Conservation (phyloP, 257 asterid species). For the Capsicum chinense region DNA sequence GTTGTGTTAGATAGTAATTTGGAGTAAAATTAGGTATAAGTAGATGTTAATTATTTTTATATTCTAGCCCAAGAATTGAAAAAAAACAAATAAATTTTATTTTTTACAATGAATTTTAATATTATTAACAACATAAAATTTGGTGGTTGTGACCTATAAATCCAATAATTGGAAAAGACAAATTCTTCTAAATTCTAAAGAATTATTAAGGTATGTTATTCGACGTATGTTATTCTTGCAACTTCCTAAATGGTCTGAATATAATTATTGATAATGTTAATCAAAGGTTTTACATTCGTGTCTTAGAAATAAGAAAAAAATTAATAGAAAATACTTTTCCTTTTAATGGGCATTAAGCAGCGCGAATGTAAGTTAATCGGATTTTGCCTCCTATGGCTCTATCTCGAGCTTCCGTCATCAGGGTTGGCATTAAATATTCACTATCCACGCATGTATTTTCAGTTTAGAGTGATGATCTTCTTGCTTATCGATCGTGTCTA, state of each 20-base stretch:
- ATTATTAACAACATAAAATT: neutral
- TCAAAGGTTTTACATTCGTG: too few species aligned
- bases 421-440: too few species aligned
- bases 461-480: neutral
- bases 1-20: conserved; percentile 1
- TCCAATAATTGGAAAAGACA: neutral
- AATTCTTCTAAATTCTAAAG: neutral
- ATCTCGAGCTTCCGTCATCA: too few species aligned
- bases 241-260: too few species aligned
- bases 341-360: neutral
- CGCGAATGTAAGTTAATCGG: neutral
- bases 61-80: neutral
- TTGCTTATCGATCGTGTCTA: neutral
- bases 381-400: too few species aligned
- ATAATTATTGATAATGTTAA: too few species aligned
- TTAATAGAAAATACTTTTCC: neutral
- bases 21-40: neutral
- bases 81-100: neutral
- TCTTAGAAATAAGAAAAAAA: too few species aligned
- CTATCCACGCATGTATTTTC: too few species aligned
- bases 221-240: too few species aligned
- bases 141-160: neutral
- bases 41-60: neutral
- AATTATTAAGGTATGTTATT: neutral
- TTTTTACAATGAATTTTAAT: neutral